Percentiles rank a stretch among this genome's conserved stretches.
These are phyloP conservation scores for Cladophialophora chaetospira DNA, from an alignment of 2,329 filamentous ascomycete genomes.

Conservation along the genomic window DNA sequence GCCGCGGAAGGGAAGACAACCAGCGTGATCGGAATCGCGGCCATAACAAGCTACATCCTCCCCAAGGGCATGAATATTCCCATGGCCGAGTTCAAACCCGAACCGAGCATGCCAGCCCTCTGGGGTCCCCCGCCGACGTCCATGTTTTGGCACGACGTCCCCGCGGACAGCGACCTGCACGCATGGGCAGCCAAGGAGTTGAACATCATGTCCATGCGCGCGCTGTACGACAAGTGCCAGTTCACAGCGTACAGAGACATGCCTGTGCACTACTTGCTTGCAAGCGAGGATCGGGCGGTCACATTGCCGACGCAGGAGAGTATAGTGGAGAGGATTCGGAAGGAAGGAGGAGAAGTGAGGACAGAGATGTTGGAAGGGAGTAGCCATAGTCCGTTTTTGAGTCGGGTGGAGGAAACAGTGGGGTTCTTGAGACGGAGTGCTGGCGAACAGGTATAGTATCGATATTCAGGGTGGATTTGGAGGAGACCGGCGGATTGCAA, in stretches of 20 bases:
- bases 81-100: background rate
- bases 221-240: background rate
- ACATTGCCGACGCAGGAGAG: constrained; percentile 4
- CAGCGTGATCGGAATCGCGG: constrained; percentile 16
- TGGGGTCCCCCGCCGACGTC: background rate
- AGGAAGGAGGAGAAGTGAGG: background rate
- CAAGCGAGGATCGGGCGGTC: constrained; percentile 8
- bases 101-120: background rate
- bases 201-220: constrained; percentile 2
- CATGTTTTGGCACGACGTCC: constrained; percentile 13
- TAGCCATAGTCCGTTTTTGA: constrained; percentile 16
- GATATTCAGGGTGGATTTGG: too few species aligned
- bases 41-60: constrained; percentile 12
- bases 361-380: constrained; percentile 10
- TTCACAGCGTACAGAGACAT: constrained; percentile 13
- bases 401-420: constrained; percentile 12
- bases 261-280: constrained; percentile 11
- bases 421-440: constrained; percentile 19
- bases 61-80: constrained; percentile 10
- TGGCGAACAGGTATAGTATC: constrained; percentile 6
- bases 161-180: background rate
- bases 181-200: constrained; percentile 1
- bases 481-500: too few species aligned
- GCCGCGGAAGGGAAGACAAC: background rate
- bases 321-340: background rate